These are phyloP conservation scores for Chalciporus chontae DNA, from an alignment of 768 basidiomycete species.

Conservation along the genomic window DNA sequence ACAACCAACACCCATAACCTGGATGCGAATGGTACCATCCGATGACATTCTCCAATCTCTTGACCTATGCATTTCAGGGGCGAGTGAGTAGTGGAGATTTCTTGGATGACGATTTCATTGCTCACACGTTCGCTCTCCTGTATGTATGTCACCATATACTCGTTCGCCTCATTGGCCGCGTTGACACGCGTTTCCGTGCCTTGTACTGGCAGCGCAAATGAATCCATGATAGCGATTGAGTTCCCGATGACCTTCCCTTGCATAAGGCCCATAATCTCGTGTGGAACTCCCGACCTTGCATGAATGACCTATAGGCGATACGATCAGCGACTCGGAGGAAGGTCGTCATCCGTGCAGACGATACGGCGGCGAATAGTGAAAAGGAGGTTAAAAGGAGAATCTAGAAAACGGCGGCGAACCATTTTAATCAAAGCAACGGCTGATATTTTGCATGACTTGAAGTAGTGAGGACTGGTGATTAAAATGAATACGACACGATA, in stretches of 20 bases:
- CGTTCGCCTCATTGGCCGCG: constrained; percentile 91
- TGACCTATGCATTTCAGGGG: constrained; percentile 49
- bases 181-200: constrained; percentile 99
- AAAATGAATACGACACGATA: neutral
- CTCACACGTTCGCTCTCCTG: constrained; percentile 75
- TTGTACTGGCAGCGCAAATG: constrained; percentile 94
- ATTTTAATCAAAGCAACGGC: constrained; percentile 96
- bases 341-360: constrained; percentile 4
- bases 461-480: constrained; percentile 63
- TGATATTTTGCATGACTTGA: constrained; percentile 91
- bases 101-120: neutral
- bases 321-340: neutral
- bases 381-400: neutral
- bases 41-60: constrained; percentile 80
- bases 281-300: constrained; percentile 92
- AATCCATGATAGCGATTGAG: constrained; percentile 86
- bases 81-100: too few relatives aligned
- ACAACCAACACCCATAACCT: constrained; percentile 98
- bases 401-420: constrained; percentile 37
- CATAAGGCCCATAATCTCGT: constrained; percentile 99
- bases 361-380: constrained; percentile 1
- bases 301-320: constrained; percentile 77
- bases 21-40: constrained; percentile 99
- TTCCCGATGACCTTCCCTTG: constrained; percentile 89
- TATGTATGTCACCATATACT: constrained; percentile 97